Percentiles rank a stretch among this genome's conserved stretches.
phyloP scores from a whole-genome alignment of 768 basidiomycete genomes.

The Royoungia palumana region DNA sequence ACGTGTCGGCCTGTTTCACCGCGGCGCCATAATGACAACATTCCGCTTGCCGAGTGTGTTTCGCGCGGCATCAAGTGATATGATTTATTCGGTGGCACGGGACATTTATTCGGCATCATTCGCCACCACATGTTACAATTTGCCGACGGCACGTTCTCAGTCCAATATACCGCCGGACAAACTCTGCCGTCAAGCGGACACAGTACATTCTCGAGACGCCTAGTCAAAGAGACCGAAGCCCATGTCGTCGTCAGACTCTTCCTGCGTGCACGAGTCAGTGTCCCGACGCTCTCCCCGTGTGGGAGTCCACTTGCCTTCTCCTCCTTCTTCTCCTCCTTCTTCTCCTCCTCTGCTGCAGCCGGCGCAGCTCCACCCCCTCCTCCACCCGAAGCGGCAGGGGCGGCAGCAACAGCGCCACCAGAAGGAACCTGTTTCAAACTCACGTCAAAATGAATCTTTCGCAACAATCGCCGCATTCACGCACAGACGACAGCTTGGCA shows the following conservation, averaged over 20 bases:
- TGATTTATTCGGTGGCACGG: slow-evolving; percentile 4
- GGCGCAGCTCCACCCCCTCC: slow-evolving; percentile 50
- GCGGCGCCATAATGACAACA: neutral
- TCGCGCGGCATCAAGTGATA: neutral
- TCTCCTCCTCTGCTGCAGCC: slow-evolving; percentile 59
- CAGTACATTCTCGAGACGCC: slow-evolving; percentile 17
- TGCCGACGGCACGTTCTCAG: slow-evolving; percentile 23
- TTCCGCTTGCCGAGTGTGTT: neutral
- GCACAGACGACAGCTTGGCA: slow-evolving; percentile 89
- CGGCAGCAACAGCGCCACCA: slow-evolving; percentile 74
- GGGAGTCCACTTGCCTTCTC: slow-evolving; percentile 61
- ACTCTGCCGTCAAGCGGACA: too few relatives aligned
- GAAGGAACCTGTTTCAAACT: slow-evolving; percentile 77
- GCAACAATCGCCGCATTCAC: slow-evolving; percentile 24
- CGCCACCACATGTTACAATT: slow-evolving; percentile 8
- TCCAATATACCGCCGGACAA: neutral
- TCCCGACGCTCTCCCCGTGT: neutral
- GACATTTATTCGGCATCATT: slow-evolving; percentile 19
- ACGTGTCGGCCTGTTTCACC: slow-evolving; percentile 6
- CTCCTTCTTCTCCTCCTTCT: slow-evolving; percentile 86
- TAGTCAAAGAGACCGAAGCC: slow-evolving; percentile 99
- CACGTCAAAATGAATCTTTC: slow-evolving; percentile 3
- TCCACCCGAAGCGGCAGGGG: slow-evolving; percentile 44
- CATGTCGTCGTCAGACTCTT: slow-evolving; percentile 98
- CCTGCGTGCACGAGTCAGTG: slow-evolving; percentile 40